Percentiles rank a stretch among this genome's conserved stretches.
phyloP scores from a whole-genome alignment of 176 grass and related monocot species.

The Pontederia paniculata region DNA sequence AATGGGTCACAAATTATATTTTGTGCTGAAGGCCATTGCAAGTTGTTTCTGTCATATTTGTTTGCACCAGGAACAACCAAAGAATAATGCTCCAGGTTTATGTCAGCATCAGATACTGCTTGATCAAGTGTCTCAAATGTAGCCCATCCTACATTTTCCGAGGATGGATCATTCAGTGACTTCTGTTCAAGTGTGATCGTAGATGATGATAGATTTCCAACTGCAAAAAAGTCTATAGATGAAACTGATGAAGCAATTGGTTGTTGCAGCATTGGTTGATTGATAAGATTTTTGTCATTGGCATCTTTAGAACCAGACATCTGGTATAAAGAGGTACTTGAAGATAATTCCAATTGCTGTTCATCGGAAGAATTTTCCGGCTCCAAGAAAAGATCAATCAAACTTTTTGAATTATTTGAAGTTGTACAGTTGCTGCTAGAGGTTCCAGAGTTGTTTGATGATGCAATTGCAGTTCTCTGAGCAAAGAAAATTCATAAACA shows the following conservation, averaged over 20 bases:
- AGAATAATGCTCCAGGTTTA: slow-evolving; percentile 17
- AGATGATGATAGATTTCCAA: slow-evolving; percentile 13
- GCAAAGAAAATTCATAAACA: slow-evolving; percentile 16
- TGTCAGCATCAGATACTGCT: slow-evolving; percentile 21
- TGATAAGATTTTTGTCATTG: slow-evolving; percentile 31
- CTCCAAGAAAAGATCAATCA: slow-evolving; percentile 38
- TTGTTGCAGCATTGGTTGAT: slow-evolving; percentile 12
- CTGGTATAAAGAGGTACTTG: slow-evolving; percentile 20
- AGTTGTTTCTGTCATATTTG: no score
- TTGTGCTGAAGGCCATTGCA: slow-evolving; percentile 3
- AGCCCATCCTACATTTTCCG: slow-evolving; percentile 60
- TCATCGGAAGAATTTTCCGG: slow-evolving; percentile 14
- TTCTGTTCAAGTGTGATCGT: slow-evolving; percentile 18
- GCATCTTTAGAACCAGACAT: slow-evolving; percentile 26
- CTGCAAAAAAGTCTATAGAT: slow-evolving; percentile 51
- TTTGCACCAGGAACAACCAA: slow-evolving; percentile 14
- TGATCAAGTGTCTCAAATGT: slow-evolving; percentile 64
- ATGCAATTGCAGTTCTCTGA: slow-evolving; percentile 48
- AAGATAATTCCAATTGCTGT: slow-evolving; percentile 11
- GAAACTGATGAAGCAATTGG: slow-evolving; percentile 22
- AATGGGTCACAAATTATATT: slow-evolving; percentile 26
- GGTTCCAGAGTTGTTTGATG: slow-evolving; percentile 35
- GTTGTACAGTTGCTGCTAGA: slow-evolving; percentile 28
- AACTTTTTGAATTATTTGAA: slow-evolving; percentile 33
- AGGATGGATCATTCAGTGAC: slow-evolving; percentile 5